These are phyloP conservation scores for Ramaria sp. DNA, from an alignment of 768 basidiomycete genomes.

Conservation along the genomic window DNA sequence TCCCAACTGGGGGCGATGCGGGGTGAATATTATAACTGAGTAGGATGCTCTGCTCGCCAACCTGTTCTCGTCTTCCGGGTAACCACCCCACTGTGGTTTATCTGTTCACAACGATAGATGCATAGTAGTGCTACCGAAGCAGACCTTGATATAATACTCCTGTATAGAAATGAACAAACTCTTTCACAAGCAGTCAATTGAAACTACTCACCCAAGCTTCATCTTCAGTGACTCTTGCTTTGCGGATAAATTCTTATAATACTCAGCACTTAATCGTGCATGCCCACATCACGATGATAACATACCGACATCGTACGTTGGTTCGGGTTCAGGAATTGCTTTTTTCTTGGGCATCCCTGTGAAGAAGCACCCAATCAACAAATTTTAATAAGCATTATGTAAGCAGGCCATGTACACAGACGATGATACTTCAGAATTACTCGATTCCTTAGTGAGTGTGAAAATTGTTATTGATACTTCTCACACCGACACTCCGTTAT, in stretches of 20 bases:
- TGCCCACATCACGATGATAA: background rate
- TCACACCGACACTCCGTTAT: background rate
- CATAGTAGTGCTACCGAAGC: background rate
- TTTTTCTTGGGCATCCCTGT: slow-evolving; percentile 8
- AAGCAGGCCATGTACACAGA: background rate
- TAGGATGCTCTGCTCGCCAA: slow-evolving; percentile 13
- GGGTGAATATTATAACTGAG: slow-evolving; percentile 4
- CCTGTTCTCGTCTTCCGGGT: slow-evolving; percentile 47
- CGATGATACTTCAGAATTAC: background rate
- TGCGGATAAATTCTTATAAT: slow-evolving; percentile 45
- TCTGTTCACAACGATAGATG: background rate
- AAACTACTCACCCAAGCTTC: slow-evolving; percentile 39
- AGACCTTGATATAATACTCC: slow-evolving; percentile 65
- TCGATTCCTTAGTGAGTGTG: slow-evolving; percentile 7
- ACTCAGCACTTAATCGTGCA: background rate
- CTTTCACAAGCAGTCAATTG: background rate
- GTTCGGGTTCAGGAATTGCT: background rate
- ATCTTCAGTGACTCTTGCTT: slow-evolving; percentile 39
- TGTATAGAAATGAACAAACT: slow-evolving; percentile 13
- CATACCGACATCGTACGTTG: slow-evolving; percentile 6
- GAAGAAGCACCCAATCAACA: background rate
- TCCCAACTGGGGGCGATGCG: slow-evolving; percentile 41
- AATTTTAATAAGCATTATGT: background rate
- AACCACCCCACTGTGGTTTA: slow-evolving; percentile 52
- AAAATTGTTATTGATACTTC: background rate